Evolutionary conservation across 148 eudicot genomes (phyloP), one percentile per base, ranked within the genome.

Genomic region (Polygonum maritimum): DNA sequence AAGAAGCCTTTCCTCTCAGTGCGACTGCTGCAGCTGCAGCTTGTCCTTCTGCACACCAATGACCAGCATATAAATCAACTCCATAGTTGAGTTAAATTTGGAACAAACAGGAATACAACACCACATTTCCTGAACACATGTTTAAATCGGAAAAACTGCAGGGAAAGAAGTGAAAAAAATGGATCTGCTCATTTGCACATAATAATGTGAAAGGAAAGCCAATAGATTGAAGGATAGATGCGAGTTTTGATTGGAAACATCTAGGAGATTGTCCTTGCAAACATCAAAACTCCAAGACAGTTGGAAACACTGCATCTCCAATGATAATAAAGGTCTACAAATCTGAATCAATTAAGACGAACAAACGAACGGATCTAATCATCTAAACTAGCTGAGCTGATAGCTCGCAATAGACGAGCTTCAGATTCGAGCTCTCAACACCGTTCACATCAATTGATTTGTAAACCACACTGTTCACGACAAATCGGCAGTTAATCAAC

Each of bases 21-120:
- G 88, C 80, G 85, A 92, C 91, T 38, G 90, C 85, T 0, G 88
- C 88, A 71, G 91, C 98, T 9, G 79, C 81, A 18, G 87, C 83
- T 80, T 86, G 83, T 55, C 97, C 97, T 80, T 85, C 98, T 90
- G 81, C 80, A 51, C 12, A 48, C 75, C 75, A 18, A 72, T n/a
- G 36, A 13, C 71, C 71, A 67, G 10, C 45, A 67, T 15, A 36
- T 36, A n/a, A 67, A 36, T 15, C 71, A 67, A 36, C 8, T 15
- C 8, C 44, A 65, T 65, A 35, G 41, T 33, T 65, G 4, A 15
- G 12, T 65, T 35, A 33, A 65, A 14, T 7, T 14, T 35, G 12
- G 14, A 35, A 65, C 9, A 36, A 13, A 33, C 13, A 35, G 70
- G 18, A 65, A 33, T 33, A 15, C 19, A 65, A 15, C 40, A 65